phyloP scores from a whole-genome alignment of 306 rosid species.

The Sicyos edulis region DNA sequence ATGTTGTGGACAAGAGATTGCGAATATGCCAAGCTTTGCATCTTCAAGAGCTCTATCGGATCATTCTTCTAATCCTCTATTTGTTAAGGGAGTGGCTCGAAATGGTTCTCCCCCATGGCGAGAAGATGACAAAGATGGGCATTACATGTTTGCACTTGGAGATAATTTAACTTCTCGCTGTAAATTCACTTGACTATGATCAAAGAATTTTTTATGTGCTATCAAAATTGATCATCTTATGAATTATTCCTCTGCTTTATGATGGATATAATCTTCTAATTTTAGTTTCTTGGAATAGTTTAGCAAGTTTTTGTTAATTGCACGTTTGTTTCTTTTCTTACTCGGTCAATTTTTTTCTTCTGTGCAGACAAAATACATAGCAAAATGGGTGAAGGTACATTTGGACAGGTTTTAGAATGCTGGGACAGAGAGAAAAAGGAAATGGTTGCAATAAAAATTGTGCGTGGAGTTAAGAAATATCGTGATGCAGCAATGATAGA shows the following conservation, averaged over 20 bases:
- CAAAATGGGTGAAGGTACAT: conserved; percentile 99
- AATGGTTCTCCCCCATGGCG: conserved; percentile 97
- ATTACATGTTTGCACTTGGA: conserved; percentile 95
- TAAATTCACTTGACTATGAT: conserved; percentile 70
- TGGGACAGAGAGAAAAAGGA: conserved; percentile 90
- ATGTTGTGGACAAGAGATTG: conserved; percentile 95
- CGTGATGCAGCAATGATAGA: conserved; percentile 97
- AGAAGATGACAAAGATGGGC: conserved; percentile 99
- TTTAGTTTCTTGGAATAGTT: not conserved
- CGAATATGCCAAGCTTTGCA: conserved; percentile 77
- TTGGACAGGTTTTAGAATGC: conserved; percentile 96
- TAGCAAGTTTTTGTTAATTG: not conserved
- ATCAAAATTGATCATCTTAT: not conserved
- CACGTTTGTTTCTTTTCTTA: not conserved
- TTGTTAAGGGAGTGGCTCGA: conserved; percentile 73
- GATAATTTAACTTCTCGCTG: conserved; percentile 99
- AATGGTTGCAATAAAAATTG: conserved; percentile 90
- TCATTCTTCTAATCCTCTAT: conserved; percentile 53
- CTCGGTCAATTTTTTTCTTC: not conserved
- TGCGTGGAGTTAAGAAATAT: conserved; percentile 81
- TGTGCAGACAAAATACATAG: conserved; percentile 69
- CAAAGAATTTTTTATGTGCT: conserved; percentile 27
- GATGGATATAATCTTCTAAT: too few relatives aligned
- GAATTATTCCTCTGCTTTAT: not conserved
- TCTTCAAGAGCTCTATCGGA: conserved; percentile 64